Conservation (phyloP, 768 basidiomycete species). For the Phaeolepiota aurea region DNA sequence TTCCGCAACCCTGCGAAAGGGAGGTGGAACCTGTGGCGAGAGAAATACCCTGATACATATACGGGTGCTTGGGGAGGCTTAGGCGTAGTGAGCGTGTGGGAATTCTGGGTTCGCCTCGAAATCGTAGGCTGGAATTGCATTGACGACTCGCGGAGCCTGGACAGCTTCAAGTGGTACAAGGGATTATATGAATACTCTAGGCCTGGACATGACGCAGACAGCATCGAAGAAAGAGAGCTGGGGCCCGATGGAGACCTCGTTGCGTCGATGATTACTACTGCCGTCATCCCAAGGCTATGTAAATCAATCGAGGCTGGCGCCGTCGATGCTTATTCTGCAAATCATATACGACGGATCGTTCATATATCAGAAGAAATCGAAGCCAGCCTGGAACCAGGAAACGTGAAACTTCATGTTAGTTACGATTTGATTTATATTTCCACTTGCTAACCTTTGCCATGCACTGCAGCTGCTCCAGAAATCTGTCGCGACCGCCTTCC, state of each 20-base stretch:
- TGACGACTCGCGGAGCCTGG: constrained; percentile 53
- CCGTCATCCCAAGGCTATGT: constrained; percentile 66
- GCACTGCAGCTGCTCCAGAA: constrained; percentile 45
- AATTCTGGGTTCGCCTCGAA: constrained; percentile 90
- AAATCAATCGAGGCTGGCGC: constrained; percentile 74
- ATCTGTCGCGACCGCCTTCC: constrained; percentile 42
- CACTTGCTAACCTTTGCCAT: neutral
- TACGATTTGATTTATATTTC: constrained; percentile 4
- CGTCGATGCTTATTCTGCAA: constrained; percentile 72
- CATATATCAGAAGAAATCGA: constrained; percentile 80
- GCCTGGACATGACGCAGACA: constrained; percentile 26
- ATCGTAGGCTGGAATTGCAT: constrained; percentile 84
- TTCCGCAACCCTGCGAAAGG: constrained; percentile 77
- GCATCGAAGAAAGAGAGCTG: constrained; percentile 46
- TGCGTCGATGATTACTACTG: constrained; percentile 80
- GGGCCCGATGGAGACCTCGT: constrained; percentile 85
- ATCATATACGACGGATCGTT: constrained; percentile 50
- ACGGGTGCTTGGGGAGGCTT: constrained; percentile 87
- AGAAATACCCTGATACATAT: constrained; percentile 74
- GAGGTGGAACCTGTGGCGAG: constrained; percentile 61
- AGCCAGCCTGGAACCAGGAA: constrained; percentile 57
- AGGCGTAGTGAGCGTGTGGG: constrained; percentile 84
- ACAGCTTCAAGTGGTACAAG: constrained; percentile 80
- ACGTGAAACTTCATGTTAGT: constrained; percentile 56
- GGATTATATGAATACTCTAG: constrained; percentile 73